These are phyloP conservation scores for Aspergillus latus DNA, from an alignment of 2,329 filamentous ascomycete genomes.

Conservation along the genomic window DNA sequence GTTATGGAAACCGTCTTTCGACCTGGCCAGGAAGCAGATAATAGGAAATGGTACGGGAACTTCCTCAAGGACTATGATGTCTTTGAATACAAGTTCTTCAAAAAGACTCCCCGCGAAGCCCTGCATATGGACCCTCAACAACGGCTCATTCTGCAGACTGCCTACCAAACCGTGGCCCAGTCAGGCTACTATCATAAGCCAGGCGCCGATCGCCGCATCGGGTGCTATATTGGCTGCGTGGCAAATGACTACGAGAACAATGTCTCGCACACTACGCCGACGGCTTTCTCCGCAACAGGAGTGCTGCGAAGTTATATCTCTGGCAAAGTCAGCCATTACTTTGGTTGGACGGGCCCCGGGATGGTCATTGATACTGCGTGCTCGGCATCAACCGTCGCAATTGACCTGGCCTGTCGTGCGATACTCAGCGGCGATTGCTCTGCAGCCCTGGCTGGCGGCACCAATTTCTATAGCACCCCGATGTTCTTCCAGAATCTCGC, in stretches of 20 bases:
- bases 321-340: neutral
- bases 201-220: too few relatives aligned
- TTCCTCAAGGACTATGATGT: neutral
- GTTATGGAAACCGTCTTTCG: too few relatives aligned
- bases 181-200: neutral
- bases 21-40: too few relatives aligned
- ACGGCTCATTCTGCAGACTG: neutral
- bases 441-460: neutral
- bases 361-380: slow-evolving; percentile 24
- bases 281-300: neutral
- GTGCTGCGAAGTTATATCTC: neutral
- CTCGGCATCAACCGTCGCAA: neutral
- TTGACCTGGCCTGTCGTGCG: neutral
- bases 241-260: neutral
- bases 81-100: neutral
- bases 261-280: neutral
- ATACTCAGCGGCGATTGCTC: neutral
- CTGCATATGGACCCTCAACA: neutral
- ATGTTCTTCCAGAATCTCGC: neutral
- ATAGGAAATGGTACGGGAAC: neutral
- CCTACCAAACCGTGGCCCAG: neutral
- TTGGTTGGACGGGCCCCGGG: neutral
- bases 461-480: neutral
- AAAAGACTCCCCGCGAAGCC: neutral
- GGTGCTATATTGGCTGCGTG: neutral